Base-by-base conservation (phyloP, 805 yeast genomes). In the Ogataea corticis region DNA sequence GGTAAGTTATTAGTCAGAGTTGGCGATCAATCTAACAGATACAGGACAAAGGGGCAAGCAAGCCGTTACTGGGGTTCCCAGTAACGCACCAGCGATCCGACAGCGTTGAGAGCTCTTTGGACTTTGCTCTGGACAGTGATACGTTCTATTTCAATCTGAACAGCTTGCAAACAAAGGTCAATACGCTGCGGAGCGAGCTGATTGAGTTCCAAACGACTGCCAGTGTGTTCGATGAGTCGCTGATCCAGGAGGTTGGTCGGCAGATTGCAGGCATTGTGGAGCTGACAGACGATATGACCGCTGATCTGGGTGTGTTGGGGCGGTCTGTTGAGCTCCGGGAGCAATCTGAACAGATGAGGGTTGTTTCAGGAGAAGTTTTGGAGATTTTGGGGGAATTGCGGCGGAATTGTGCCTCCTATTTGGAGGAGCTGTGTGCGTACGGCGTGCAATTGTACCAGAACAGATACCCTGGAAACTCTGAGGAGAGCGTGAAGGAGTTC, bases 201-300 rank as follows among this genome's bases (percentile, higher is more conserved):
- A 41, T 41, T 34, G 44, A 41, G 29, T 19, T 41, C 21, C 38
- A 41, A 19, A 41, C 44, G 29, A 28, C 34, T 4, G 36, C 39
- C 7, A 40, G 43, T 16, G 37, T 40, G 7, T 40, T 23, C 16
- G 43, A 40, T 15, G 43, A 40, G 37, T 32, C 37, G 12, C 21
- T 40, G 31, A 27, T 16, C 2, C 30, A 25, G 14, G 43, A 40
- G 31, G 37, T 40, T 14, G 31, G 21, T 13, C 21, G 23, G n/a
- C 37, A 40, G 32, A 15, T 32, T 32, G 3, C 13, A 3, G 3
- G 29, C 3, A 19, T 38, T 19, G n/a, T 25, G 34, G 35, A 15
- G 12, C 14, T 40, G 5, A 25, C 15, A 10, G 29, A 38, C 9
- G 21, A 17, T 7, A n/a, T 38, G 2, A 6, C 18, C 10, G 11